Evolutionary conservation across 257 asterid genomes (phyloP), one percentile per base, ranked within the genome.

Genomic region (Forsythia viridissima): DNA sequence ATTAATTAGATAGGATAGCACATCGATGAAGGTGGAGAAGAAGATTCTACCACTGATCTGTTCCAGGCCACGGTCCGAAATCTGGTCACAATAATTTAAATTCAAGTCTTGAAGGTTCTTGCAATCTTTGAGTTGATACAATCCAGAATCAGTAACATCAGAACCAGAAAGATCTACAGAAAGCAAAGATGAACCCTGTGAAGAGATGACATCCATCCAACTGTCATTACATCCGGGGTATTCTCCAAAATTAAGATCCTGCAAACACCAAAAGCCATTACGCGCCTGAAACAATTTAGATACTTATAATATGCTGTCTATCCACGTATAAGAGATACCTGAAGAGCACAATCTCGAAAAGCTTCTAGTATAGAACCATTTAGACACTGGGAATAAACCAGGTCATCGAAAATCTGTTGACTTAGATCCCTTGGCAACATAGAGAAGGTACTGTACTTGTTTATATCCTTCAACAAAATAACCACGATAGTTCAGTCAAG

Each of bases 281-380:
- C 39, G 24, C 69, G 80, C 71, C 59, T 63, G 43, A 77, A 73
- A 70, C 39, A 73, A 80, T 65, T 65, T 57, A 57, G 21, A 34
- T 20, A 63, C 61, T 63, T 30, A 24, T n/a, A 63, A 40, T 21
- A 21, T 30, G 20, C 6, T 24, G 18, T 16, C 3, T 63, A 63
- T 30, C 70, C 57, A n/a, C n/a, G 34, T 48, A 42, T 30, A 44
- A 71, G 69, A 65, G 51, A 79, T 85, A 95, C 99, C 99, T 96
- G 94, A 83, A 96, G 97, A 81, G 96, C 96, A 86, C 98, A 96
- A 79, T 96, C 99, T 71, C 98, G 89, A 82, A 96, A 96, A 72
- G 93, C 94, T 82, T 93, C 94, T 10, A 96, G 88, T 71, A 77
- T 80, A 42, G 87, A 87, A 79, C 80, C 89, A 24, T 77, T 87